Evolutionary conservation across 2,329 filamentous ascomycete species (phyloP), one percentile per base, ranked within the genome.

Genomic region (Paraphaeosphaeria minitans): DNA sequence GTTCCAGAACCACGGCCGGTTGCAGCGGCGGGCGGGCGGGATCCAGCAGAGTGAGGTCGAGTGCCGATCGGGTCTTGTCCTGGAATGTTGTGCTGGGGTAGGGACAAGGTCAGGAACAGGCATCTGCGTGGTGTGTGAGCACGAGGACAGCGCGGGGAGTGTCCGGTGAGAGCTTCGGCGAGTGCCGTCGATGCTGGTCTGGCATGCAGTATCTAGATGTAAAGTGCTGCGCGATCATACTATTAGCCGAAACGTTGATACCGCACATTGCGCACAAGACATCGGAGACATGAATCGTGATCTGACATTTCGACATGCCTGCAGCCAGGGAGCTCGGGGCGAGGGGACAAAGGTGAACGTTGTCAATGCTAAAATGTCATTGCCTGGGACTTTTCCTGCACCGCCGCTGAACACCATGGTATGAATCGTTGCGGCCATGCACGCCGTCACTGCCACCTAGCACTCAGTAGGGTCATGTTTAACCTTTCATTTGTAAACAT

Each of bases 401-500:
- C 67, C 66, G 64, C 66, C 65, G 66, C 66, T 66, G 68, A 72
- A 75, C 67, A 73, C 73, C 72, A 53, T 66, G 62, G 68, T 72
- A 68, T 69, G 61, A 63, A 68, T 66, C 58, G 62, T 54, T 59
- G 46, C 66, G 69, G 63, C 70, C 66, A 73, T 71, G 67, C 69
- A 74, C 69, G 69, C 73, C 72, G 66, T 76, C 73, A 75, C 71
- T 68, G 64, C 65, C 67, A 68, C 66, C 57, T 60, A 62, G 57
- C 62, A 68, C 58, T 66, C 66, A 73, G 67, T 58, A 75, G 71
- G 70, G 66, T 70, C 68, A 76, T 74, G 74, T 67, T 75, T 73
- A 68, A 68, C 68, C 69, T 70, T 75, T 75, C 67, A 75, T 71
- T 73, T 73, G 72, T 72, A 74, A 75, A 75, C 74, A 76, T 74